A percentile compares a stretch with the other conserved stretches of the same genome.
Evolutionary conservation across 75 land plant species (phyloP).

Genomic region (Azolla pinnata): DNA sequence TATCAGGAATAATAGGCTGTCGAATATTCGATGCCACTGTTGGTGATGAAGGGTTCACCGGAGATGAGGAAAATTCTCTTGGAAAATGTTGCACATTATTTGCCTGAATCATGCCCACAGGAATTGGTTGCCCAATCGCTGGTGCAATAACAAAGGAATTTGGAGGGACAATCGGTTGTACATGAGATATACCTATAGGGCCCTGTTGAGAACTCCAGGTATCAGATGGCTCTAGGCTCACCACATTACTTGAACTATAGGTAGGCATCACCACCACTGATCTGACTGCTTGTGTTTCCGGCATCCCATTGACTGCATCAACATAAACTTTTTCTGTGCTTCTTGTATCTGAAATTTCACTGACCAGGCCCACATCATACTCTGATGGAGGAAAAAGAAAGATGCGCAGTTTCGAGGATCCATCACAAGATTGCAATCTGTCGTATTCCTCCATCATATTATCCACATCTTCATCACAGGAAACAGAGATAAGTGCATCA

Average conservation of each 20-base stretch:
- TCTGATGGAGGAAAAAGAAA: slow-evolving; percentile 37
- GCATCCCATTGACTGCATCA: slow-evolving; percentile 71
- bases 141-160: neutral
- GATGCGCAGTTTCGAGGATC: slow-evolving; percentile 27
- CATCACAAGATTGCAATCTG: slow-evolving; percentile 27
- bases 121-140: neutral
- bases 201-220: neutral
- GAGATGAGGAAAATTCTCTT: neutral
- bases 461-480: slow-evolving; percentile 35
- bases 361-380: slow-evolving; percentile 35
- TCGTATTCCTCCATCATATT: slow-evolving; percentile 57
- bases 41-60: neutral
- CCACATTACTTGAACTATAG: neutral
- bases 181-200: neutral
- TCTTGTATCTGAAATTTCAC: slow-evolving; percentile 20
- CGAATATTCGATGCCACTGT: neutral
- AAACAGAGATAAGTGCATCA: slow-evolving; percentile 42
- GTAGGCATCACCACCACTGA: slow-evolving; percentile 11
- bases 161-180: neutral
- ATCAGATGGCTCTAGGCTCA: neutral
- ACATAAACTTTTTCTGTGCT: slow-evolving; percentile 61
- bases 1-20: neutral
- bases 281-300: slow-evolving; percentile 28
- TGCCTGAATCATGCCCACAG: neutral
- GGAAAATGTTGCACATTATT: neutral